Base-by-base conservation (phyloP, 1,139 yeast genomes). In the Candida mesenterica region DNA sequence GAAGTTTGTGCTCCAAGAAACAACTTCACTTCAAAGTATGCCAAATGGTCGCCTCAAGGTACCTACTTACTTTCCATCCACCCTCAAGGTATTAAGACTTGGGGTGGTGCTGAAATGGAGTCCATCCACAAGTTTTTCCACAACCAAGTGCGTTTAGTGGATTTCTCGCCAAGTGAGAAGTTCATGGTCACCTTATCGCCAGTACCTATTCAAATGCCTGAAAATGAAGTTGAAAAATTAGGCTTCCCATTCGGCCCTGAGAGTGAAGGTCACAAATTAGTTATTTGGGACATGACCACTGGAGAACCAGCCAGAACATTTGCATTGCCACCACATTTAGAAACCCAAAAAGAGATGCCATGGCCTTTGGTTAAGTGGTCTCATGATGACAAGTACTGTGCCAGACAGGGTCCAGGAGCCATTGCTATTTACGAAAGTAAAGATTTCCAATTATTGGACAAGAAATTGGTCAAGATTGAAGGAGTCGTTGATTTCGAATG, bases 281-380 rank as follows among this genome's bases (percentile, higher is more conserved):
- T 92, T 39, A 79, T 94, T 45, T 94, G 98, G 98, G 94, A 90
- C 53, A 72, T 90, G 52, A 71, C 76, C 42, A 82, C 96, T 27
- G 92, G 94, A 45, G 74, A 86, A 46, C 88, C 94, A 33, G 79
- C 82, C 44, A 80, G 96, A 62, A 86, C 97, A 15, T 92, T 94
- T 75, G 94, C 96, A 28, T 72, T 88, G 53, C 88, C 95, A 41
- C 90, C 94, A 47, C 75, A 78, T 54, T 70, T 82, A 53, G 85
- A 78, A 54, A 75, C 77, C 36, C 78, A 76, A 53, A 75, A 77
- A 57, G 83, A 82, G 57, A 79, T 88, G 80, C 82, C 85, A 47
- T 92, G 99, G 99, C 99, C 99, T 33, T 78, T 92, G 57, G 84
- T 94, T 59, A 90, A 89, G 65, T 94, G 98, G 97, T 88, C 97